Evolutionary conservation across 495 filamentous ascomycete species (phyloP).

Genomic region (Hyaloscypha finlandica): DNA sequence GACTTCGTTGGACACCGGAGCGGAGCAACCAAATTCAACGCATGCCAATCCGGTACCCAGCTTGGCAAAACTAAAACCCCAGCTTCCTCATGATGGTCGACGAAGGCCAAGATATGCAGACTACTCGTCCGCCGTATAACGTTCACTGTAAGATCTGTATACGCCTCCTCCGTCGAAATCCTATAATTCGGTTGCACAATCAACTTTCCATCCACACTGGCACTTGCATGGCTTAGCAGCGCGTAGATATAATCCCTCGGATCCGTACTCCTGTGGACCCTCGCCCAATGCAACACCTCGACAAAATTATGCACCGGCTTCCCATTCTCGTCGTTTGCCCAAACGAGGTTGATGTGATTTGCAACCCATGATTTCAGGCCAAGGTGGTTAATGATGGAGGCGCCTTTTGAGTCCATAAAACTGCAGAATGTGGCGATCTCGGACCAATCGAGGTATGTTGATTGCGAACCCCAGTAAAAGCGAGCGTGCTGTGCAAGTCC

Average conservation of each 20-base stretch:
- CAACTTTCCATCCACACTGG: slow-evolving; percentile 12
- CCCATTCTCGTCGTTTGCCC: slow-evolving; percentile 4
- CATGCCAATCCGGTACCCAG: slow-evolving; percentile 25
- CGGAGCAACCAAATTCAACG: slow-evolving; percentile 20
- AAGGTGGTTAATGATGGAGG: slow-evolving; percentile 15
- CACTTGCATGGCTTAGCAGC: slow-evolving; percentile 15
- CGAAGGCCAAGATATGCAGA: slow-evolving; percentile 22
- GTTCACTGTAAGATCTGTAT: slow-evolving; percentile 18
- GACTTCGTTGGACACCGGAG: slow-evolving; percentile 16
- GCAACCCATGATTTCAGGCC: slow-evolving; percentile 19
- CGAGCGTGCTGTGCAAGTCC: slow-evolving; percentile 16
- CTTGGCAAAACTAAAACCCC: slow-evolving; percentile 7
- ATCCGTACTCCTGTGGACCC: slow-evolving; percentile 19
- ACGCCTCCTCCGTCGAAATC: slow-evolving; percentile 10
- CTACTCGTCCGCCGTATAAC: slow-evolving; percentile 11
- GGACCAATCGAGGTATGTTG: slow-evolving; percentile 12
- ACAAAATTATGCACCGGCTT: slow-evolving; percentile 17
- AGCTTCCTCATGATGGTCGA: slow-evolving; percentile 20
- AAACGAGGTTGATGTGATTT: slow-evolving; percentile 23
- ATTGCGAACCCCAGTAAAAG: slow-evolving; percentile 10
- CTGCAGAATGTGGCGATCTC: slow-evolving; percentile 12
- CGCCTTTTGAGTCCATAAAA: slow-evolving; percentile 21
- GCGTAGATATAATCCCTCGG: slow-evolving; percentile 21
- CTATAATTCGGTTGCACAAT: slow-evolving; percentile 19
- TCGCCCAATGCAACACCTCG: slow-evolving; percentile 22